Evolutionary conservation across 129 eudicot species (phyloP).

Genomic region (Glebionis coronaria): DNA sequence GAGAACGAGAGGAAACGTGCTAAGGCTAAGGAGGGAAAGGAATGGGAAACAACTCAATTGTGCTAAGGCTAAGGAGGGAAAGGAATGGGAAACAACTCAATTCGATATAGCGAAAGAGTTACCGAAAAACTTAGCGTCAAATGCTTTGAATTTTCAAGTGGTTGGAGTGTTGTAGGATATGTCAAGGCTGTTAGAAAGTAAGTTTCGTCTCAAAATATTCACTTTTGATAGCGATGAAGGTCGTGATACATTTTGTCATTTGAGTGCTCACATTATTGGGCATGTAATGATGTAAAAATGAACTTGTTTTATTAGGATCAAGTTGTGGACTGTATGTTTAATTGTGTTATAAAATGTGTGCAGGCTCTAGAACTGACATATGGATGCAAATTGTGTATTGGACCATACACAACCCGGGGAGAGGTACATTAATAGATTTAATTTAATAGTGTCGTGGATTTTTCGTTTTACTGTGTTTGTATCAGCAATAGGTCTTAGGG

Average conservation of each 20-base stretch:
- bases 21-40: too few species aligned
- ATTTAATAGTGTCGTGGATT: not conserved
- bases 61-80: conserved; percentile 91
- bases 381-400: conserved; percentile 91
- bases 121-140: conserved; percentile 64
- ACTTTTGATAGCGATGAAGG: conserved; percentile 69
- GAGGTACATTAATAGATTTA: conserved; percentile 52
- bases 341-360: conserved; percentile 19
- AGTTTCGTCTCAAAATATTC: conserved; percentile 61
- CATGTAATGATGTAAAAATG: conserved; percentile 39
- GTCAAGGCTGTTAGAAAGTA: conserved; percentile 79
- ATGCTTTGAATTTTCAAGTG: conserved; percentile 69
- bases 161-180: conserved; percentile 87
- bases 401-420: conserved; percentile 94
- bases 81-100: conserved; percentile 79
- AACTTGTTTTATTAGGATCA: not conserved
- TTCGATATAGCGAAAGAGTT: conserved; percentile 68
- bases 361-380: conserved; percentile 84
- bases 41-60: too few species aligned
- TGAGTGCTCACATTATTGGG: conserved; percentile 95
- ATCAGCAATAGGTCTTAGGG: too few species aligned
- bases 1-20: too few species aligned
- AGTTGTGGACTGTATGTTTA: conserved; percentile 2
- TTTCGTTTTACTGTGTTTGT: not conserved
- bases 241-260: conserved; percentile 92